A percentile compares a stretch with the other conserved stretches of the same genome.
phyloP scores from a whole-genome alignment of 768 basidiomycete genomes.

The Hygrocybe coccinea region DNA sequence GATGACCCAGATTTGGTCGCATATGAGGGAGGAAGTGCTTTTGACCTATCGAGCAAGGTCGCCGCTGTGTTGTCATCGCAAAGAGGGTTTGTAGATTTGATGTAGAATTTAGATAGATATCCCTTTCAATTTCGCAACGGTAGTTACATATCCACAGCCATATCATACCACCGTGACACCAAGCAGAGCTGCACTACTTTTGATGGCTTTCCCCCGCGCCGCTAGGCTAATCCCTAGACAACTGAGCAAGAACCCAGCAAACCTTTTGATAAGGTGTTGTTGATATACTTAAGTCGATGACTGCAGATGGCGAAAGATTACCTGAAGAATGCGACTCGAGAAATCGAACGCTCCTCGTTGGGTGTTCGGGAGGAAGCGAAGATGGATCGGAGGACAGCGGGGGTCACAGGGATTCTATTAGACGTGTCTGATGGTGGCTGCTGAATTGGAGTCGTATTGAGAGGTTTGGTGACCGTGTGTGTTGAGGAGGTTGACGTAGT shows the following conservation, averaged over 20 bases:
- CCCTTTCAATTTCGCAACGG: too few relatives aligned
- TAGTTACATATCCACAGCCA: too few relatives aligned
- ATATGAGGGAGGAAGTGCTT: slow-evolving; percentile 53
- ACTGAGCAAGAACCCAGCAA: slow-evolving; percentile 77
- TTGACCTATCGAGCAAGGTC: slow-evolving; percentile 50
- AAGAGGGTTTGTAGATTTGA: slow-evolving; percentile 43
- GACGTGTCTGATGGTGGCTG: slow-evolving; percentile 43
- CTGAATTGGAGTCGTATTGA: slow-evolving; percentile 22
- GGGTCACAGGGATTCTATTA: slow-evolving; percentile 76
- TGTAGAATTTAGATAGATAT: slow-evolving; percentile 20
- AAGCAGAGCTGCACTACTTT: slow-evolving; percentile 58
- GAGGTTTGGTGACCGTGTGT: slow-evolving; percentile 36
- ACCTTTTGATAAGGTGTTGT: slow-evolving; percentile 38
- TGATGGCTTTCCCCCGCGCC: slow-evolving; percentile 64
- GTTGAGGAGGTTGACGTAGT: slow-evolving; percentile 50
- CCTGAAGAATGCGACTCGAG: slow-evolving; percentile 85
- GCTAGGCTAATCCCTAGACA: slow-evolving; percentile 76
- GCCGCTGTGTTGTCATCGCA: slow-evolving; percentile 53
- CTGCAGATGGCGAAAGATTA: slow-evolving; percentile 24
- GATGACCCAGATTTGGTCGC: slow-evolving; percentile 56
- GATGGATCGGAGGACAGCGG: slow-evolving; percentile 74
- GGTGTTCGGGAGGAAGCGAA: slow-evolving; percentile 82
- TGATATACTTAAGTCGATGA: slow-evolving; percentile 1
- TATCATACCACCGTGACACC: slow-evolving; percentile 40
- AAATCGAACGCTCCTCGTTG: slow-evolving; percentile 77